Evolutionary conservation across 23 red algal genomes (phyloP).

Genomic region (Gracilaria caudata): DNA sequence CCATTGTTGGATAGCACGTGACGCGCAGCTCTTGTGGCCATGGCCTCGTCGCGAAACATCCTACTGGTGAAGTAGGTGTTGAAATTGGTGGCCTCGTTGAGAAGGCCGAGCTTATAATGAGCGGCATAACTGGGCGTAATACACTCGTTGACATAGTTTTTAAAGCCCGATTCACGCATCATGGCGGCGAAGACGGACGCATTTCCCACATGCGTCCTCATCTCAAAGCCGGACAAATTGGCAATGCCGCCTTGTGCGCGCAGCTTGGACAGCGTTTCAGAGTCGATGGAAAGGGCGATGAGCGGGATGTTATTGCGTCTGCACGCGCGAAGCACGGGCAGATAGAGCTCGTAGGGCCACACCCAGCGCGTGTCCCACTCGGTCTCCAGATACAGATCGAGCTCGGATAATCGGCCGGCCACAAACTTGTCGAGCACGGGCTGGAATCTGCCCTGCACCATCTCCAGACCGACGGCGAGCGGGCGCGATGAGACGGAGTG

Average conservation of each 20-base stretch:
- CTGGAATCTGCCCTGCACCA: conserved; percentile 62
- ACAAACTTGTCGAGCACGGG: conserved; percentile 62
- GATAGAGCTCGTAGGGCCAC: conserved; percentile 83
- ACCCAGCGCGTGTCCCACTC: conserved; percentile 80
- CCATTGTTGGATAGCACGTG: conserved; percentile 7
- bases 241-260: conserved; percentile 1
- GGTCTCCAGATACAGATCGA: conserved; percentile 68
- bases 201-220: conserved; percentile 24
- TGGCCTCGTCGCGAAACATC: conserved; percentile 66
- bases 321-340: conserved; percentile 70
- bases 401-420: conserved; percentile 56
- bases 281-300: conserved; percentile 63
- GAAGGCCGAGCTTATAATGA: conserved; percentile 33
- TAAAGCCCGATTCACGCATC: conserved; percentile 35
- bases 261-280: conserved; percentile 33
- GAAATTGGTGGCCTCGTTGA: conserved; percentile 29
- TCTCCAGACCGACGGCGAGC: conserved; percentile 70
- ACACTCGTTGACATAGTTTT: conserved; percentile 54
- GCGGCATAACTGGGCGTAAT: conserved; percentile 63
- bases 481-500: background rate
- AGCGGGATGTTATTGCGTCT: conserved; percentile 23
- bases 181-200: conserved; percentile 38
- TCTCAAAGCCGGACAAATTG: conserved; percentile 9
- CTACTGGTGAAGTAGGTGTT: conserved; percentile 55
- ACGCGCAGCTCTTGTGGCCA: conserved; percentile 42